These are phyloP conservation scores for Aspergillus unguis DNA, from an alignment of 2,329 filamentous ascomycete genomes.

Conservation along the genomic window DNA sequence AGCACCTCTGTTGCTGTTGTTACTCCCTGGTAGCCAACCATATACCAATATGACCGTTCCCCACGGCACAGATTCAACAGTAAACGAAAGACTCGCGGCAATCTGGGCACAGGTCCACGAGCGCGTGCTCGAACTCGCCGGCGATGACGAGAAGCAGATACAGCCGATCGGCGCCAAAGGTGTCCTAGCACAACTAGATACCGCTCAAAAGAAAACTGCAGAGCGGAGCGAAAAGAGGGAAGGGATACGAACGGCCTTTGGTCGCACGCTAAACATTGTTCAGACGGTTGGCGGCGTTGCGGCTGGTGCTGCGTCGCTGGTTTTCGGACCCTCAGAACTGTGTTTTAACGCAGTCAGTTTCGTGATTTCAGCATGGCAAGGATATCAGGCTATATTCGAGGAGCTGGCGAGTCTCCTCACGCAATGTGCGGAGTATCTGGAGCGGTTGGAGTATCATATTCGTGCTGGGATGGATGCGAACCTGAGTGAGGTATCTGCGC, in stretches of 20 bases:
- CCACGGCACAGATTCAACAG: not conserved
- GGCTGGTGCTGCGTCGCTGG: not conserved
- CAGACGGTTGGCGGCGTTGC: not conserved
- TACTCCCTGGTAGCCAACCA: too few species aligned
- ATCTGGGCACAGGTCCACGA: not conserved
- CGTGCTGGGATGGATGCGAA: not conserved
- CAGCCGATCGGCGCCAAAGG: not conserved
- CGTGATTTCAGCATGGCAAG: not conserved
- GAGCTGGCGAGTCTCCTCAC: not conserved
- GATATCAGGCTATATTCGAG: slow-evolving; percentile 1
- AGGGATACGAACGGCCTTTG: not conserved
- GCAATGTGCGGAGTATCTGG: slow-evolving; percentile 1
- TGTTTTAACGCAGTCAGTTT: slow-evolving; percentile 4
- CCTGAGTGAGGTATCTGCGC: not conserved
- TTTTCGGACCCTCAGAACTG: not conserved
- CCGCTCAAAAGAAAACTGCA: not conserved
- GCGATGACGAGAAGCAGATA: not conserved
- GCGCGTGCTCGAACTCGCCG: not conserved
- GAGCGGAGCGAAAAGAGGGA: not conserved
- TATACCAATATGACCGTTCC: not conserved
- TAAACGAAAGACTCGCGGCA: not conserved
- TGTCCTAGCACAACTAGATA: not conserved
- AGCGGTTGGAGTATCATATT: not conserved
- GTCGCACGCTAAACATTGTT: not conserved
- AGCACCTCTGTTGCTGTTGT: too few species aligned